phyloP scores from a whole-genome alignment of 2,329 filamentous ascomycete species.

The Phoma herbarum region DNA sequence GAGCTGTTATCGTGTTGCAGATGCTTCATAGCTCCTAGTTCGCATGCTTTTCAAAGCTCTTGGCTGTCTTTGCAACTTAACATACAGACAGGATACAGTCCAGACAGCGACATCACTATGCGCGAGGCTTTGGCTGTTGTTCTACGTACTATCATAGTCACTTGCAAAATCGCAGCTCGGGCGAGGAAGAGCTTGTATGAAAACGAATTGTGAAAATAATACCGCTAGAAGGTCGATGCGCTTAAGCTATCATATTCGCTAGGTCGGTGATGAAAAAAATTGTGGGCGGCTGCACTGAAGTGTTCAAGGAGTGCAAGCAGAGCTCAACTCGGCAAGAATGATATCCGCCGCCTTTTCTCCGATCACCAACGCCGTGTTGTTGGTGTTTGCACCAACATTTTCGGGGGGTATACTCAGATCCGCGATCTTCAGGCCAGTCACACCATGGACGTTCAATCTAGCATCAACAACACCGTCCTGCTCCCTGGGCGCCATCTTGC shows the following conservation, averaged over 20 bases:
- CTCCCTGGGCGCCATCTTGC: slow-evolving; percentile 46
- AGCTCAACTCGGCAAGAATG: slow-evolving; percentile 30
- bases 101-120: too few species aligned
- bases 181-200: too few species aligned
- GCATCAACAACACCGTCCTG: slow-evolving; percentile 42
- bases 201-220: neutral
- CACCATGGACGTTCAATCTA: slow-evolving; percentile 42
- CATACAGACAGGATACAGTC: too few species aligned
- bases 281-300: neutral
- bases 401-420: slow-evolving; percentile 55
- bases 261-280: neutral
- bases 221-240: neutral
- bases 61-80: too few species aligned
- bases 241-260: neutral
- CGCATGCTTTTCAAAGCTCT: too few species aligned
- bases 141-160: too few species aligned
- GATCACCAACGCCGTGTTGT: slow-evolving; percentile 56
- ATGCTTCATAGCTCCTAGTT: too few species aligned
- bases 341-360: slow-evolving; percentile 47
- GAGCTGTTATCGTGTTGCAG: too few species aligned
- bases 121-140: too few species aligned
- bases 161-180: too few species aligned
- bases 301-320: slow-evolving; percentile 11
- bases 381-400: slow-evolving; percentile 59
- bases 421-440: slow-evolving; percentile 50